Conservation (phyloP, 352 stramenopile genomes). For the Phytopythium boreale region DNA sequence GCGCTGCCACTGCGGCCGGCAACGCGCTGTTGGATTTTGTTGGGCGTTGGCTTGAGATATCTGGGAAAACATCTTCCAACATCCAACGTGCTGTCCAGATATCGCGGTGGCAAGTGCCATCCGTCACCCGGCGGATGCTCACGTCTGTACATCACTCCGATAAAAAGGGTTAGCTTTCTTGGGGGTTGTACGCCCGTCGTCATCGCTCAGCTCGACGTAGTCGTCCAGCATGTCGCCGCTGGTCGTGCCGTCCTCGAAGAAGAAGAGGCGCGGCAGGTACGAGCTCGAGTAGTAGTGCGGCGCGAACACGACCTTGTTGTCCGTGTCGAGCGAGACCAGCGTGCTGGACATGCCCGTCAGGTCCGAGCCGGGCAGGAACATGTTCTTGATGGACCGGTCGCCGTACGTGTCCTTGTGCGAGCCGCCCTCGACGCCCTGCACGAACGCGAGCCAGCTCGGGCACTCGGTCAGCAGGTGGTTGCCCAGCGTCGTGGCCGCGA, state of each 20-base stretch:
- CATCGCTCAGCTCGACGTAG: conserved; percentile 57
- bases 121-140: too few species aligned
- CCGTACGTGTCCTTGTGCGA: conserved; percentile 69
- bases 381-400: conserved; percentile 54
- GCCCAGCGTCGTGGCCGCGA: conserved; percentile 60
- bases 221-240: conserved; percentile 58
- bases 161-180: too few species aligned
- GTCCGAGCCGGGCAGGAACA: conserved; percentile 65
- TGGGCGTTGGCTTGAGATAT: too few species aligned
- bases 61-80: too few species aligned
- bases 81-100: too few species aligned
- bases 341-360: conserved; percentile 39
- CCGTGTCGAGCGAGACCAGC: conserved; percentile 54
- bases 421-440: conserved; percentile 66
- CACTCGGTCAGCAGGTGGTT: conserved; percentile 66
- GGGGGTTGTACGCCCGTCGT: too few species aligned
- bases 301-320: conserved; percentile 80
- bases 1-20: too few species aligned
- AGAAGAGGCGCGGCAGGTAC: conserved; percentile 55
- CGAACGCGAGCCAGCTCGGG: conserved; percentile 75
- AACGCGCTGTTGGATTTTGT: too few species aligned
- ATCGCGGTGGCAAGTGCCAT: too few species aligned
- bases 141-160: too few species aligned
- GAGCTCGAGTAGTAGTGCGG: conserved; percentile 79
- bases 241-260: conserved; percentile 50